Percentiles rank a stretch among this genome's conserved stretches.
Evolutionary conservation across 371 early-diverging fungal species (phyloP).

Genomic region (Fennellomyces sp.): DNA sequence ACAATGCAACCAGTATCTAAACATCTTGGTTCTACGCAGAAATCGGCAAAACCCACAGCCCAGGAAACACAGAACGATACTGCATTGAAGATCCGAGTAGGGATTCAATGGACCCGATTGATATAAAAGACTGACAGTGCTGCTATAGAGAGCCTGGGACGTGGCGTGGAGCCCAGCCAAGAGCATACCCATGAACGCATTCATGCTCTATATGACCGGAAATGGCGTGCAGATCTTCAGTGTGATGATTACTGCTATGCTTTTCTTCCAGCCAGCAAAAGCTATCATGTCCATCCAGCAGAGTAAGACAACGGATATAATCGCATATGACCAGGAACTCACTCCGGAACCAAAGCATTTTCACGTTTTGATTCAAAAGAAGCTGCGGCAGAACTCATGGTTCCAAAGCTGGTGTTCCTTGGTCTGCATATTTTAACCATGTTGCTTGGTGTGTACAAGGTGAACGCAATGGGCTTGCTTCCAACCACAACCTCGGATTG

Average conservation of each 20-base stretch:
- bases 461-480: constrained; percentile 92
- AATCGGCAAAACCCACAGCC: constrained; percentile 20
- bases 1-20: neutral
- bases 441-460: constrained; percentile 88
- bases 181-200: constrained; percentile 93
- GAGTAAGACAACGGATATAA: constrained; percentile 37
- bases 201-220: constrained; percentile 99
- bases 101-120: too few species aligned
- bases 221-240: constrained; percentile 94
- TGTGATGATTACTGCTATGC: constrained; percentile 95
- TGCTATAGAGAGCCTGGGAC: constrained; percentile 91
- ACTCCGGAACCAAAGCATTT: too few species aligned
- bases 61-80: constrained; percentile 31
- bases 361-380: constrained; percentile 65
- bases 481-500: constrained; percentile 95
- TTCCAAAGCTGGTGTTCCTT: constrained; percentile 83
- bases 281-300: constrained; percentile 75
- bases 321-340: too few species aligned
- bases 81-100: constrained; percentile 40
- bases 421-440: constrained; percentile 80
- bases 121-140: too few species aligned
- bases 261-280: constrained; percentile 85
- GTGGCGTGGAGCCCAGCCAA: constrained; percentile 91
- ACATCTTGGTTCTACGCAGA: constrained; percentile 16
- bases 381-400: constrained; percentile 52